A percentile compares a stretch with the other conserved stretches of the same genome.
Conservation (phyloP, 768 basidiomycete genomes). For the Suillus variegatus region DNA sequence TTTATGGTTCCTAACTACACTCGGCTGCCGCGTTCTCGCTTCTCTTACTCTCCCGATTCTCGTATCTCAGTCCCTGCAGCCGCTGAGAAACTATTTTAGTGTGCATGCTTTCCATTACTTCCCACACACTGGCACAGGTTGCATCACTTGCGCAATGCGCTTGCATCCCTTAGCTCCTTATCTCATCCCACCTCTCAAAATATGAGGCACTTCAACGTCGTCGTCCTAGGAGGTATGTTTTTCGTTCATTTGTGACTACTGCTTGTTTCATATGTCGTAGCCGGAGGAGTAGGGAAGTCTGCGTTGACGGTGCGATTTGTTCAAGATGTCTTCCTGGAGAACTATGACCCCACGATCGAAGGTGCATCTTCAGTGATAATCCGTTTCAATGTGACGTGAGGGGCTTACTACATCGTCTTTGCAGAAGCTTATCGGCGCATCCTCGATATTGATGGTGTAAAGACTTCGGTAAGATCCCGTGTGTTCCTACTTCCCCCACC, state of each 20-base stretch:
- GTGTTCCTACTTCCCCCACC: constrained; percentile 16
- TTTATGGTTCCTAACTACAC: background rate
- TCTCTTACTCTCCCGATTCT: constrained; percentile 2
- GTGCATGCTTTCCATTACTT: constrained; percentile 2
- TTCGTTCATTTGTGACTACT: constrained; percentile 5
- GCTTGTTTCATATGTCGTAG: constrained; percentile 37
- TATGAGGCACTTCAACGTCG: constrained; percentile 76
- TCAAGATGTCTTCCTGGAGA: constrained; percentile 69
- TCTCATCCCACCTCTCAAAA: constrained; percentile 12
- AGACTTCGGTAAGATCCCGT: constrained; percentile 51
- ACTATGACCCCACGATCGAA: constrained; percentile 86
- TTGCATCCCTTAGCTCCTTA: background rate
- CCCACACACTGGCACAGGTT: constrained; percentile 5
- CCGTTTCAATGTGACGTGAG: background rate
- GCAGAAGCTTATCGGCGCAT: constrained; percentile 72
- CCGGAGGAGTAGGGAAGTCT: constrained; percentile 89
- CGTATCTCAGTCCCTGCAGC: constrained; percentile 1
- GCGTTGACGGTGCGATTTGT: constrained; percentile 82
- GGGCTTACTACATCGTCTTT: constrained; percentile 15
- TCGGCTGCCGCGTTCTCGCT: background rate
- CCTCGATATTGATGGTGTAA: constrained; percentile 65
- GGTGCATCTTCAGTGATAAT: constrained; percentile 40
- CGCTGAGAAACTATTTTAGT: constrained; percentile 7
- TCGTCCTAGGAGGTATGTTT: constrained; percentile 75
- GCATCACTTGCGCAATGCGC: background rate